Base-by-base conservation (phyloP, 306 rosid species). In the Casuarina equisetifolia region DNA sequence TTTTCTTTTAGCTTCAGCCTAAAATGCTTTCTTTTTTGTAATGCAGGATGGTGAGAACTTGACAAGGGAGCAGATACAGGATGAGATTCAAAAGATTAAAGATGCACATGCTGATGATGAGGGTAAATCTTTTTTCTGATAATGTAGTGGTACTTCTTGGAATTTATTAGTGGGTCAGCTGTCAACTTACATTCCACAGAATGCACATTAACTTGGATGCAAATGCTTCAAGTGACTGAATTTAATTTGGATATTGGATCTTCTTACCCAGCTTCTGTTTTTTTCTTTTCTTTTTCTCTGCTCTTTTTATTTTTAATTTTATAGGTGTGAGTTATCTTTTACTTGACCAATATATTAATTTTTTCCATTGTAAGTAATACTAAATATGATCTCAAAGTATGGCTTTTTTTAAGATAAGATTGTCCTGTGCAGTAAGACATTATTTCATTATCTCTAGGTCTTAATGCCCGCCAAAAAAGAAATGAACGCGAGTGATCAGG, bases 51-150 rank as follows among this genome's bases (percentile, higher is more conserved):
- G 84, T 4, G 97, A 95, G 74, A 86, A 75, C 86, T 68, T 95
- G 84, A 95, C 97, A 13, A 86, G 76, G 76, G 96, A 95, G 79
- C 96, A 88, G 82, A 85, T 89, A 78, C 86, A 84, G 79, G 90
- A 92, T 40, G 97, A 95, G 82, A 93, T 95, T 64, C 79, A 81
- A 85, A 96, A 91, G 86, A 80, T 95, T 39, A 95, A 95, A 86
- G 86, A 91, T 81, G 97, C 87, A 75, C 97, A 92, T 81, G 97
- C 94, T 73, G 97, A 88, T 78, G 99, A 95, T 74, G 94, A 95
- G 83, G 99, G 99, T 95, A 70, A 44, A 46, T 68, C 74, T 49
- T 66, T 76, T 49, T 6, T 55, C 78, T 43, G 53, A 70, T 19
- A 36, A 40, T 75, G 17, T 52, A 39, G 6, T 52, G 53, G 39